Conservation (phyloP, 1,284 basidiomycete species). For the Irpex sp. region DNA sequence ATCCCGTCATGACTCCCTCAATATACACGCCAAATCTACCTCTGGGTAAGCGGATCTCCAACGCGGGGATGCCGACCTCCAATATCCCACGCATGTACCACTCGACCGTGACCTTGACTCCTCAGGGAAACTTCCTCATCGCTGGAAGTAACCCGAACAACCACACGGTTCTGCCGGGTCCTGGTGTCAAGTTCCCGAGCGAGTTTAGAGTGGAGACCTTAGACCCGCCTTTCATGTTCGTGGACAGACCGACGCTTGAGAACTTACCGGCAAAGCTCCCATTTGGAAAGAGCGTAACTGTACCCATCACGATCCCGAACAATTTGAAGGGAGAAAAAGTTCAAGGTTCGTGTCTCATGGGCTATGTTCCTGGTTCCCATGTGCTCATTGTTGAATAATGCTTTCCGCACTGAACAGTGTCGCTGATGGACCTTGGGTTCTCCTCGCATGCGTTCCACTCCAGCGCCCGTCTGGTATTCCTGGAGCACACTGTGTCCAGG, state of each 20-base stretch:
- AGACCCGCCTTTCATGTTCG: constrained; percentile 41
- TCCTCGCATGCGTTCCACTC: constrained; percentile 45
- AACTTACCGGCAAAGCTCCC: constrained; percentile 34
- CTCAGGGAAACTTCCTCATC: constrained; percentile 42
- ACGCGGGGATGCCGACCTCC: constrained; percentile 40
- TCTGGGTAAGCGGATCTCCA: constrained; percentile 42
- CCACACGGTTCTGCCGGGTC: constrained; percentile 23
- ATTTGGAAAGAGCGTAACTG: constrained; percentile 37
- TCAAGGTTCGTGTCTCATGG: constrained; percentile 22
- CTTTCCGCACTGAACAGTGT: constrained; percentile 22
- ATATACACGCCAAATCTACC: constrained; percentile 49
- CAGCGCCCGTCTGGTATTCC: constrained; percentile 42
- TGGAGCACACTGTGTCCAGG: constrained; percentile 33
- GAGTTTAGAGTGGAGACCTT: constrained; percentile 48
- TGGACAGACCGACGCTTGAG: constrained; percentile 33
- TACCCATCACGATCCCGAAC: constrained; percentile 31
- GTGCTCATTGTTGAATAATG: background rate
- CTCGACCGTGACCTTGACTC: constrained; percentile 37
- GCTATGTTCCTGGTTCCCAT: background rate
- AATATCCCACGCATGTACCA: constrained; percentile 44
- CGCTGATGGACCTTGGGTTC: constrained; percentile 46
- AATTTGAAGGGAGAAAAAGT: constrained; percentile 19
- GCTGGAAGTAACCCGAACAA: constrained; percentile 50
- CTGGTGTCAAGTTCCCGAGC: constrained; percentile 28
- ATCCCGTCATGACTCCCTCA: constrained; percentile 40